Percentiles rank a stretch among this genome's conserved stretches.
Evolutionary conservation across 2,329 filamentous ascomycete species (phyloP).

Genomic region (Paecilomyces formosus): DNA sequence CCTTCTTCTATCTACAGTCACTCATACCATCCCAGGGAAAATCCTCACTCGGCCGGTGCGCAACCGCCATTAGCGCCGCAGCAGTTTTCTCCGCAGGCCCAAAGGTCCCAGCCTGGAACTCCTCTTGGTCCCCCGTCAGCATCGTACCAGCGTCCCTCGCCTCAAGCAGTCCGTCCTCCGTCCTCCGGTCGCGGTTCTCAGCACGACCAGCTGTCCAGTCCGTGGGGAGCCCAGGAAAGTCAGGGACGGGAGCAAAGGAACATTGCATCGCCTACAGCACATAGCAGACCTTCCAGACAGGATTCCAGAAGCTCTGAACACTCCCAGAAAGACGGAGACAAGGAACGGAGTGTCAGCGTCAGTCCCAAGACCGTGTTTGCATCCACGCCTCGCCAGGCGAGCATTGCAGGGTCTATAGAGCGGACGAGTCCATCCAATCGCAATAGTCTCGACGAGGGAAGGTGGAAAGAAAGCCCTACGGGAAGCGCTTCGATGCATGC

Average conservation of each 20-base stretch:
- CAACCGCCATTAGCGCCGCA: constrained; percentile 24
- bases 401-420: constrained; percentile 18
- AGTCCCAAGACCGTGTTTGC: constrained; percentile 61
- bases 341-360: constrained; percentile 65
- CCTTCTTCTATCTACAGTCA: constrained; percentile 26
- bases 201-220: constrained; percentile 22
- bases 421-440: constrained; percentile 14
- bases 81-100: constrained; percentile 25
- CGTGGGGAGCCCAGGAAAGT: constrained; percentile 23
- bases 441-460: constrained; percentile 21
- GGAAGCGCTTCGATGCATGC: constrained; percentile 7
- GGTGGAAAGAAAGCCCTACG: constrained; percentile 19
- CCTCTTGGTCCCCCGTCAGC: constrained; percentile 40
- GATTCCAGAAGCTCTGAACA: constrained; percentile 29
- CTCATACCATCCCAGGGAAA: constrained; percentile 27
- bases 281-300: constrained; percentile 29
- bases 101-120: constrained; percentile 41
- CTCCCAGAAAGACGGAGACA: constrained; percentile 45
- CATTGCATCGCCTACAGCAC: constrained; percentile 21
- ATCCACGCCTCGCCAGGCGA: constrained; percentile 21
- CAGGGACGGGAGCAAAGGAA: constrained; percentile 17
- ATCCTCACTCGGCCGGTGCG: constrained; percentile 22
- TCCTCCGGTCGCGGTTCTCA: constrained; percentile 31
- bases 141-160: constrained; percentile 25
- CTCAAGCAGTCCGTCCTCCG: constrained; percentile 27